Evolutionary conservation across 1,284 basidiomycete species (phyloP), one percentile per base, ranked within the genome.

Genomic region (Caloboletus inedulis): DNA sequence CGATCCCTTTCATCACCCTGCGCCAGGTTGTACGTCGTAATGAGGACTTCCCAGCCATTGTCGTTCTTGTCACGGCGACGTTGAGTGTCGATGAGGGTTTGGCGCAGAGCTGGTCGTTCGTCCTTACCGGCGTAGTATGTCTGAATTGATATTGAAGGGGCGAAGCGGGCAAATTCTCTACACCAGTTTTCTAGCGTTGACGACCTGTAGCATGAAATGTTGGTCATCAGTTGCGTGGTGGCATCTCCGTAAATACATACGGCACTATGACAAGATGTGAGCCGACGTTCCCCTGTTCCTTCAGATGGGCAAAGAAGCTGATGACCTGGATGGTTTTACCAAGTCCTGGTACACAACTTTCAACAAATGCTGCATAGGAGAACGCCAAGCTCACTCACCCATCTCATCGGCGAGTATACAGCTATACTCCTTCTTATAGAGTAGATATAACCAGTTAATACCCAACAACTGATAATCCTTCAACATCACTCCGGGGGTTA

Each of bases 301-400:
- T 94, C 53, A 98, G 77, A 60, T 91, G 81, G 2, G 95, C 91
- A 51, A 99, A 82, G 75, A 99, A 97, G 49, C 94, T 89, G 64
- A 99, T 98, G 49, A 99, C 96, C 73, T 99, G 96, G 23, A 94
- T 90, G 1, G 96, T 99, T 77, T 99, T 99, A 29, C 97, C 97
- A 52, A 99, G 84, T 63, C 94, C 92, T 93, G 62, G 30, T 9
- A 34, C 16, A 48, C 8, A 3, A 5, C 2, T 35, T 35, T 53
- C 31, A 56, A 39, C 23, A 18, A 43, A 48, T 7, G 29, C 7
- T 25, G n/a, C 25, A 41, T 18, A 49, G 21, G 33, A 44, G 29
- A 51, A 43, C 40, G 19, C 34, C 48, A 45, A 31, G 56, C 10
- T 23, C n/a, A 59, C 52, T 53, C 66, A 88, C 94, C 94, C 95